These are phyloP conservation scores for Neopestalotiopsis sp. DNA, from an alignment of 2,329 filamentous ascomycete species.

Conservation along the genomic window DNA sequence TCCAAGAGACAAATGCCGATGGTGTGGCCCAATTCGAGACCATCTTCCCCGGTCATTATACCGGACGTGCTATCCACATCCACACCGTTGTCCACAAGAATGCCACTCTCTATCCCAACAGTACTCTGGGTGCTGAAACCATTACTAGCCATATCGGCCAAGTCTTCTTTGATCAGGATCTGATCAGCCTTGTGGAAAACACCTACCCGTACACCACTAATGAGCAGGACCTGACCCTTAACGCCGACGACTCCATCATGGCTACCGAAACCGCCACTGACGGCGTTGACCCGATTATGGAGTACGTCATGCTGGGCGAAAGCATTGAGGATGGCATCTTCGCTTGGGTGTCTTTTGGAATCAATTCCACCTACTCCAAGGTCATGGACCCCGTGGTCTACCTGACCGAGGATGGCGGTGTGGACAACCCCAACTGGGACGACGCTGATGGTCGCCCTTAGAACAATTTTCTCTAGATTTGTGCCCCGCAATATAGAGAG, in stretches of 20 bases:
- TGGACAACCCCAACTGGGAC: neutral
- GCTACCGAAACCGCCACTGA: neutral
- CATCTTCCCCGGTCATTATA: slow-evolving; percentile 51
- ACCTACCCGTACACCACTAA: neutral
- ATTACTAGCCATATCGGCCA: slow-evolving; percentile 67
- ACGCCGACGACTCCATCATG: slow-evolving; percentile 9
- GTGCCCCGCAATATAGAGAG: too few relatives aligned
- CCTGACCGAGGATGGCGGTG: slow-evolving; percentile 3
- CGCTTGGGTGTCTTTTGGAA: slow-evolving; percentile 12
- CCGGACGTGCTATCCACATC: slow-evolving; percentile 51
- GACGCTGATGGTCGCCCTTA: neutral
- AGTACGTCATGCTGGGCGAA: neutral
- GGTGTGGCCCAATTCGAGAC: slow-evolving; percentile 48
- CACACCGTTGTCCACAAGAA: slow-evolving; percentile 52
- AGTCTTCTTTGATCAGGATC: slow-evolving; percentile 67
- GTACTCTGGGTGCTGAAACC: slow-evolving; percentile 54
- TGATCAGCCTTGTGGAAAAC: slow-evolving; percentile 43
- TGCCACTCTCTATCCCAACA: slow-evolving; percentile 42
- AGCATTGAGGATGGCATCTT: slow-evolving; percentile 12
- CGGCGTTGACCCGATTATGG: neutral
- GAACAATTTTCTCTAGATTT: neutral
- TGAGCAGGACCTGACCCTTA: neutral
- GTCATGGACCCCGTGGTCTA: neutral
- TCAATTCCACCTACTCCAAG: neutral
- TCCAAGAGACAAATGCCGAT: slow-evolving; percentile 45